A percentile compares a stretch with the other conserved stretches of the same genome.
phyloP scores from a whole-genome alignment of 169 alveolate genomes.

The Eimeria brunetti region DNA sequence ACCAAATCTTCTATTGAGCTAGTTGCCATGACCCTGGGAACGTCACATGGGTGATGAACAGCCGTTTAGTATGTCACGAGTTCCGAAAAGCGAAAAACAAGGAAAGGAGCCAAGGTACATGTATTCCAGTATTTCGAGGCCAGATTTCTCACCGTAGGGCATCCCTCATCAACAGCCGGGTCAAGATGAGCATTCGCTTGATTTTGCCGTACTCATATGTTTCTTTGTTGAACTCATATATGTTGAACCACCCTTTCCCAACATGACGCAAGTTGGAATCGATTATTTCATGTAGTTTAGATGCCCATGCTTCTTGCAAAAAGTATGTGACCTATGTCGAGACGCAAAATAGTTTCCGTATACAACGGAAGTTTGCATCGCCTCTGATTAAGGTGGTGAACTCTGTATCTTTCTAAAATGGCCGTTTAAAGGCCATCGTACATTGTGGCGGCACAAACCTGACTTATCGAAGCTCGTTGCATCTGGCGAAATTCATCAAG shows the following conservation, averaged over 20 bases:
- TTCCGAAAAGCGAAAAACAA: background rate
- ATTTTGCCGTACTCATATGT: constrained; percentile 95
- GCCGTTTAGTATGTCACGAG: background rate
- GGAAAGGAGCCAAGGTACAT: background rate
- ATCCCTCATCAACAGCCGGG: constrained; percentile 94
- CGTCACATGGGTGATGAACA: constrained; percentile 15
- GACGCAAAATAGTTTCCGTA: background rate
- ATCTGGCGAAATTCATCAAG: constrained; percentile 94
- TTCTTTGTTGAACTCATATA: constrained; percentile 93
- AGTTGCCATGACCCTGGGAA: constrained; percentile 47
- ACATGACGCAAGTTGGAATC: constrained; percentile 89
- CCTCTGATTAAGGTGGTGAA: background rate
- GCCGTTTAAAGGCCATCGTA: background rate
- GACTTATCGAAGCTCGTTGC: constrained; percentile 88
- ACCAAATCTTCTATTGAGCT: constrained; percentile 50
- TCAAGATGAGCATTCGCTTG: constrained; percentile 92
- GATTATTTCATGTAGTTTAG: constrained; percentile 86
- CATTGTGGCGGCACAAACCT: constrained; percentile 9
- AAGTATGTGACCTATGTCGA: constrained; percentile 85
- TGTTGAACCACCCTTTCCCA: constrained; percentile 96
- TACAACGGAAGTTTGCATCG: background rate
- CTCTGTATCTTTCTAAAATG: background rate
- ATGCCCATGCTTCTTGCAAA: constrained; percentile 92
- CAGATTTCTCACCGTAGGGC: constrained; percentile 65
- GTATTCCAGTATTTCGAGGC: background rate